Evolutionary conservation across 1,139 yeast species (phyloP).

Genomic region (Torulaspora pretoriensis): DNA sequence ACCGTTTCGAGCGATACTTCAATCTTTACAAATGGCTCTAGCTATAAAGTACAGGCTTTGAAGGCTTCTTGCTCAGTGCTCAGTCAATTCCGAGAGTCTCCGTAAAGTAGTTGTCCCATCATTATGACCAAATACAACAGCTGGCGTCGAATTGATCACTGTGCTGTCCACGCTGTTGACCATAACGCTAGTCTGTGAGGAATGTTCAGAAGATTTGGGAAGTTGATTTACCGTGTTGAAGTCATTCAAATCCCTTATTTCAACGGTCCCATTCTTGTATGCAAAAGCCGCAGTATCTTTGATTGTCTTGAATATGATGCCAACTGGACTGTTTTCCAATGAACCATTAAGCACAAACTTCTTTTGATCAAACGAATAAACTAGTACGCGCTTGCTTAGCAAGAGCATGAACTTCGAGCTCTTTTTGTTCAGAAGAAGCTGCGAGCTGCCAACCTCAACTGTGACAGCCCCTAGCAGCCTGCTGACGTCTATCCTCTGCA

Average conservation of each 20-base stretch:
- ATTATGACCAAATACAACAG: slow-evolving; percentile 22
- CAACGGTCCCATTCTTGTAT: slow-evolving; percentile 25
- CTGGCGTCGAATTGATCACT: slow-evolving; percentile 12
- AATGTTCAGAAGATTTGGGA: slow-evolving; percentile 18
- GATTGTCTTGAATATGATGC: slow-evolving; percentile 22
- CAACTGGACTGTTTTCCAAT: slow-evolving; percentile 20
- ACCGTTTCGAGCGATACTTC: slow-evolving; percentile 4
- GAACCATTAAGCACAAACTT: slow-evolving; percentile 22
- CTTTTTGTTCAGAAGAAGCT: slow-evolving; percentile 28
- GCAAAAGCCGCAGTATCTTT: slow-evolving; percentile 27
- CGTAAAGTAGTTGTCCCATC: slow-evolving; percentile 15
- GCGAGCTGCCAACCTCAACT: slow-evolving; percentile 12
- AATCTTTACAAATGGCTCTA: neutral
- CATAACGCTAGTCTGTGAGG: slow-evolving; percentile 2
- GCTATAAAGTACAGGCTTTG: neutral
- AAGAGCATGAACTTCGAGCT: slow-evolving; percentile 32
- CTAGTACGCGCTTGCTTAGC: slow-evolving; percentile 21
- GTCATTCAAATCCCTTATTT: slow-evolving; percentile 24
- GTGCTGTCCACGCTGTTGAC: slow-evolving; percentile 8
- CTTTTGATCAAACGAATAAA: slow-evolving; percentile 35
- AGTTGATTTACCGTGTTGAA: slow-evolving; percentile 18
- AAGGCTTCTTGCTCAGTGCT: neutral
- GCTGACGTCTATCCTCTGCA: slow-evolving; percentile 27
- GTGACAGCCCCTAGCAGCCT: slow-evolving; percentile 12
- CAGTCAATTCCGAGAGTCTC: slow-evolving; percentile 5